Conservation (phyloP, 2,329 filamentous ascomycete genomes). For the Penicillium polonicum region DNA sequence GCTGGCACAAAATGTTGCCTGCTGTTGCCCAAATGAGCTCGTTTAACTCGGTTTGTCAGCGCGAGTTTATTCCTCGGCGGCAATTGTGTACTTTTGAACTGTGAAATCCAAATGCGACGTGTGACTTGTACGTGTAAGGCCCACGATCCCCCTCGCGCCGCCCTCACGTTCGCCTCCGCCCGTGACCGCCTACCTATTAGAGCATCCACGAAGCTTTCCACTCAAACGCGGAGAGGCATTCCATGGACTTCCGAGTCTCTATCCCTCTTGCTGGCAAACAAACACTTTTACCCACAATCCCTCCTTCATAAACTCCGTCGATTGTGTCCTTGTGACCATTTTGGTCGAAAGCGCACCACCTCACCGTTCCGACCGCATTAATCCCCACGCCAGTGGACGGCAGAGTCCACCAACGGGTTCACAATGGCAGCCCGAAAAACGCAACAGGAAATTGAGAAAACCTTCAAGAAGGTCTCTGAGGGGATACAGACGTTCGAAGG, state of each 20-base stretch:
- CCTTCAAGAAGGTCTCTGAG: slow-evolving; percentile 97
- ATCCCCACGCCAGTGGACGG: slow-evolving; percentile 22
- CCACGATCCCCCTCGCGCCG: neutral
- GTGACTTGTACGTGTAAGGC: neutral
- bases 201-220: slow-evolving; percentile 24
- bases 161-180: slow-evolving; percentile 5
- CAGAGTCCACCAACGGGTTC: slow-evolving; percentile 25
- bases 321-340: slow-evolving; percentile 9
- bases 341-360: slow-evolving; percentile 12
- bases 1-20: neutral
- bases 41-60: neutral
- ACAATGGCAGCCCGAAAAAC: slow-evolving; percentile 92
- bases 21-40: neutral
- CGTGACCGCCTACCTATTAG: slow-evolving; percentile 22
- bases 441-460: slow-evolving; percentile 97
- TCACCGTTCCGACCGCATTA: slow-evolving; percentile 16
- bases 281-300: slow-evolving; percentile 2
- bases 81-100: neutral
- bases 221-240: slow-evolving; percentile 18
- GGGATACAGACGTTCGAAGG: slow-evolving; percentile 87
- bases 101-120: neutral
- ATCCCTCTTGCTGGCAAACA: slow-evolving; percentile 10
- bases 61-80: neutral
- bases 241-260: slow-evolving; percentile 15
- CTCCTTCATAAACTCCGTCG: neutral